Conservation (phyloP, 768 basidiomycete genomes). For the Phylloporus arenicola region DNA sequence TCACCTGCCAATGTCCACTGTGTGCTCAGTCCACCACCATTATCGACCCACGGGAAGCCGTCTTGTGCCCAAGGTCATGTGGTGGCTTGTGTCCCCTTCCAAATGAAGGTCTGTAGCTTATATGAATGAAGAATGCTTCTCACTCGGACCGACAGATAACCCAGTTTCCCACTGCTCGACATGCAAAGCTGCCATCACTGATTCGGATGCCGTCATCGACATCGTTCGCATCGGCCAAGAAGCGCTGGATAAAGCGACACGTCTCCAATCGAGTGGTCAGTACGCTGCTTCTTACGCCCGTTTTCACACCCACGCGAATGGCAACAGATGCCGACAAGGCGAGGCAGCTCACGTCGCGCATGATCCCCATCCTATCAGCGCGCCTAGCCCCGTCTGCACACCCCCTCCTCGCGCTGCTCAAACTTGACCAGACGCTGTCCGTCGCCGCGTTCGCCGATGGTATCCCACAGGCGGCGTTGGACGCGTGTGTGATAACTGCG, state of each 20-base stretch:
- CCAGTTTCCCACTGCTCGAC: constrained; percentile 44
- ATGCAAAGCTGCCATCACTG: constrained; percentile 47
- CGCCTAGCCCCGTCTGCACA: constrained; percentile 63
- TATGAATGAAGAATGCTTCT: not conserved
- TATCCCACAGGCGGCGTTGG: constrained; percentile 48
- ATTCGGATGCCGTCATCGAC: constrained; percentile 54
- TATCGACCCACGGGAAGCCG: constrained; percentile 61
- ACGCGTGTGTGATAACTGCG: constrained; percentile 56
- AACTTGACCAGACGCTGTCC: constrained; percentile 67
- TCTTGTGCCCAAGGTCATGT: constrained; percentile 67
- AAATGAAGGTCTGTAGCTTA: constrained; percentile 44
- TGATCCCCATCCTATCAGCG: constrained; percentile 61
- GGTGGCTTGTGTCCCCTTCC: constrained; percentile 60
- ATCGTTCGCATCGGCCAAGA: constrained; percentile 66
- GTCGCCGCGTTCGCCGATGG: constrained; percentile 43
- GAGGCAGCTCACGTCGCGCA: constrained; percentile 53
- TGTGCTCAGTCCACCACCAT: constrained; percentile 34
- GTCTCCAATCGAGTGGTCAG: constrained; percentile 55
- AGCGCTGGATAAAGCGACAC: constrained; percentile 65
- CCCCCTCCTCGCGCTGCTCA: constrained; percentile 69
- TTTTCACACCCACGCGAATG: not conserved
- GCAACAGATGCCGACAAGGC: constrained; percentile 53
- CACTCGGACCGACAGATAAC: constrained; percentile 37
- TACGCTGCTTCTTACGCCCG: not conserved
- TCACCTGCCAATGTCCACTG: constrained; percentile 62